Percentiles rank a stretch among this genome's conserved stretches.
phyloP scores from a whole-genome alignment of 2,329 filamentous ascomycete genomes.

The Colletotrichum caudatum region DNA sequence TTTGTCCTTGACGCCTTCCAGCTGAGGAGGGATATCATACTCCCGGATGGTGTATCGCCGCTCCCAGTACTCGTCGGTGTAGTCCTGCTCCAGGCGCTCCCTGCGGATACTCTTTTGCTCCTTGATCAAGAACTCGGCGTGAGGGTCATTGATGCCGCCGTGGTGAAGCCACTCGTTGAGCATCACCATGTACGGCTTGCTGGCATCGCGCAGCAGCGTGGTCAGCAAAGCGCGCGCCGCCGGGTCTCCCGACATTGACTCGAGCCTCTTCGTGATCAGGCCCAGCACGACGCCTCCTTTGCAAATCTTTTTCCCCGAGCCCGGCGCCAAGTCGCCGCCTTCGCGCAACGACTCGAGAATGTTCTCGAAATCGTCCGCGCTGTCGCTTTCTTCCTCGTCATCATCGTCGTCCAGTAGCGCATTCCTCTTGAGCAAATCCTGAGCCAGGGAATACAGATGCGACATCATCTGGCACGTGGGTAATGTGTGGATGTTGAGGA shows the following conservation, averaged over 20 bases:
- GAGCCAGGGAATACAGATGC: constrained; percentile 88
- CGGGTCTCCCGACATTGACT: constrained; percentile 93
- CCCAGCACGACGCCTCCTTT: constrained; percentile 97
- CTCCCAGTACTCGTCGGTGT: constrained; percentile 99
- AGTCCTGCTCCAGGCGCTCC: constrained; percentile 92
- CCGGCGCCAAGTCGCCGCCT: constrained; percentile 83
- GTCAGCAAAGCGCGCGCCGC: constrained; percentile 86
- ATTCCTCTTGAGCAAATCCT: constrained; percentile 90
- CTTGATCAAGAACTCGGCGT: constrained; percentile 93
- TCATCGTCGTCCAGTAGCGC: constrained; percentile 83
- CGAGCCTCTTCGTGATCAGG: constrained; percentile 84
- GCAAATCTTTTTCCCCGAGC: constrained; percentile 88
- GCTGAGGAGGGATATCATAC: constrained; percentile 89
- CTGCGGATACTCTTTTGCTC: constrained; percentile 95
- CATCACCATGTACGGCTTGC: constrained; percentile 97
- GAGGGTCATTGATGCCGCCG: constrained; percentile 92
- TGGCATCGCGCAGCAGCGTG: constrained; percentile 85
- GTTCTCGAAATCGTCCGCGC: constrained; percentile 88
- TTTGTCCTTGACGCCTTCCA: constrained; percentile 92
- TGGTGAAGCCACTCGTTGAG: constrained; percentile 98
- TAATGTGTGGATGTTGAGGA: constrained; percentile 91
- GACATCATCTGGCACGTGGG: constrained; percentile 91
- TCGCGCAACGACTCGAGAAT: constrained; percentile 91
- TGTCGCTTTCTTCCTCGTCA: constrained; percentile 77
- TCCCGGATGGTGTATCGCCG: constrained; percentile 95